A percentile compares a stretch with the other conserved stretches of the same genome.
These are phyloP conservation scores for Colletotrichum horii DNA, from an alignment of 2,329 filamentous ascomycete species.

Conservation along the genomic window DNA sequence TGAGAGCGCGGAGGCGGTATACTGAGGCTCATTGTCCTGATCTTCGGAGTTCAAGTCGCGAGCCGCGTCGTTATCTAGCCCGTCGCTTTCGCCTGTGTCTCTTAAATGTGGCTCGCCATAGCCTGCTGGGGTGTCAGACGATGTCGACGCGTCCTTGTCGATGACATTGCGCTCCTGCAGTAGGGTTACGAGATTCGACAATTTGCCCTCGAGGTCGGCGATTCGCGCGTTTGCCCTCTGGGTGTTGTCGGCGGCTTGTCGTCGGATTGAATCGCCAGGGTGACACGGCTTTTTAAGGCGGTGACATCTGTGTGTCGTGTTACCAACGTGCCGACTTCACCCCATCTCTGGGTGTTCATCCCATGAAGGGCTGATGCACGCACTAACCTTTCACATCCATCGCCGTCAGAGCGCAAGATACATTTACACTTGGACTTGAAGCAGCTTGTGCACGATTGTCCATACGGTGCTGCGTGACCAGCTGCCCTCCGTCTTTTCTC, in stretches of 20 bases:
- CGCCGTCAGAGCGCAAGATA: background rate
- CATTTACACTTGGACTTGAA: background rate
- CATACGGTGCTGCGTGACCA: background rate
- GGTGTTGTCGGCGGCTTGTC: background rate
- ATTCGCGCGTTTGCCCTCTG: background rate
- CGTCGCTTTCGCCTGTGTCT: fast-evolving
- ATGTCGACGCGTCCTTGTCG: background rate
- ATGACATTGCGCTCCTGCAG: background rate
- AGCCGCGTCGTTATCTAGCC: fast-evolving
- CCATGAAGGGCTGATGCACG: background rate
- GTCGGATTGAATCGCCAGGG: background rate
- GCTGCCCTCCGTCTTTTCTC: background rate
- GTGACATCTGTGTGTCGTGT: background rate
- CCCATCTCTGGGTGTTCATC: background rate
- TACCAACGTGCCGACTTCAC: background rate
- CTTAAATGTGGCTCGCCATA: background rate
- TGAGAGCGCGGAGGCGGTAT: background rate
- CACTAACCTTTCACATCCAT: background rate
- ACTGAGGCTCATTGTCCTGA: fast-evolving
- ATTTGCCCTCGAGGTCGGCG: background rate
- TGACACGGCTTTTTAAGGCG: background rate
- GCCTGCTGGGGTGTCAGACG: background rate
- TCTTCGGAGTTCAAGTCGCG: background rate
- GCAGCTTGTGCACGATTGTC: background rate
- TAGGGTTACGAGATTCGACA: background rate